phyloP scores from a whole-genome alignment of 2,329 filamentous ascomycete species.

The Scopulariopsis brevicaulis region DNA sequence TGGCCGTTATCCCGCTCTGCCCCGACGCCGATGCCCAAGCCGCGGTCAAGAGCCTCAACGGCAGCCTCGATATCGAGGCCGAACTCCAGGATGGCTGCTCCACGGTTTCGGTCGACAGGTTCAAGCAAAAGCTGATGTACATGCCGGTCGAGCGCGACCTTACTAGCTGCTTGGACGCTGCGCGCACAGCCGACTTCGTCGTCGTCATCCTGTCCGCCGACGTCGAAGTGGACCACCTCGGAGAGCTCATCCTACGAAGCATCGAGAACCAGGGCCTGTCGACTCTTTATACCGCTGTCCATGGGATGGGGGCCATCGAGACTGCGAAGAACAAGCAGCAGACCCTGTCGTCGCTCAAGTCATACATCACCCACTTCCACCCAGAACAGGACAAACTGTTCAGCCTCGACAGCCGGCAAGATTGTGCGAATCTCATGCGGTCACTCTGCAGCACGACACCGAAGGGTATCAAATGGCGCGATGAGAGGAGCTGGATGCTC shows the following conservation, averaged over 20 bases:
- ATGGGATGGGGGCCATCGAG: slow-evolving; percentile 67
- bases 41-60: slow-evolving; percentile 61
- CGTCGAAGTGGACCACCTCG: slow-evolving; percentile 72
- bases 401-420: slow-evolving; percentile 77
- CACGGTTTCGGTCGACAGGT: slow-evolving; percentile 69
- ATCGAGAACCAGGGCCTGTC: slow-evolving; percentile 93
- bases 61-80: slow-evolving; percentile 66
- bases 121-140: slow-evolving; percentile 91
- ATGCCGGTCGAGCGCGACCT: slow-evolving; percentile 64
- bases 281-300: slow-evolving; percentile 77
- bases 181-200: slow-evolving; percentile 83
- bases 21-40: slow-evolving; percentile 54
- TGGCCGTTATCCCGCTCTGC: slow-evolving; percentile 80
- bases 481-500: slow-evolving; percentile 92
- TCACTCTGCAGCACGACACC: slow-evolving; percentile 86
- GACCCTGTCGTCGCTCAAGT: slow-evolving; percentile 73
- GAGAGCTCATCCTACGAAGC: slow-evolving; percentile 73
- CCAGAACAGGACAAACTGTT: slow-evolving; percentile 85
- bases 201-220: slow-evolving; percentile 73
- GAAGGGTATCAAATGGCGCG: slow-evolving; percentile 91
- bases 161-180: slow-evolving; percentile 70
- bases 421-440: slow-evolving; percentile 82
- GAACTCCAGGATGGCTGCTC: slow-evolving; percentile 48
- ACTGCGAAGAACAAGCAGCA: slow-evolving; percentile 68
- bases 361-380: slow-evolving; percentile 90